Conservation (phyloP, 2,329 filamentous ascomycete species). For the Aureobasidium melanogenum region DNA sequence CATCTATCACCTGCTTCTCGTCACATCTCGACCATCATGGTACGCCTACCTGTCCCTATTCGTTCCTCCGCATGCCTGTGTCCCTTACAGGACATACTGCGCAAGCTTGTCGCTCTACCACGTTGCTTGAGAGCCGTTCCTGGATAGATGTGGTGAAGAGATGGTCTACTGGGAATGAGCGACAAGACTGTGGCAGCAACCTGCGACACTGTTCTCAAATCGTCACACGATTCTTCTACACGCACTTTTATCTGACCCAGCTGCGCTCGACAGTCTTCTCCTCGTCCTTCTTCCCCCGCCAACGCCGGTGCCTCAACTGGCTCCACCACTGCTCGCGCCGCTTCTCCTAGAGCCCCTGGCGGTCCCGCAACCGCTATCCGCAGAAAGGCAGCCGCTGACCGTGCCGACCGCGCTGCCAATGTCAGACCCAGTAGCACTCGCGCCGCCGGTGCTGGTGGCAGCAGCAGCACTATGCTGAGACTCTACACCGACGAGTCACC, state of each 20-base stretch:
- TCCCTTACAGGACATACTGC: neutral
- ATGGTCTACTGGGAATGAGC: neutral
- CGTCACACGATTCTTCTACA: neutral
- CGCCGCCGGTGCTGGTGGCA: slow-evolving; percentile 87
- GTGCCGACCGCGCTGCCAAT: slow-evolving; percentile 96
- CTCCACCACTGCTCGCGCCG: slow-evolving; percentile 64
- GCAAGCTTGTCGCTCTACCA: neutral
- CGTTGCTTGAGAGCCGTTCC: neutral
- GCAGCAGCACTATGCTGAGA: slow-evolving; percentile 95
- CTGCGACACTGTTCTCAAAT: neutral
- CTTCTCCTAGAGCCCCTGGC: slow-evolving; percentile 82
- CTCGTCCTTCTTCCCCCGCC: slow-evolving; percentile 27
- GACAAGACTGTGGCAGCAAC: neutral
- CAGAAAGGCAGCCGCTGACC: slow-evolving; percentile 88
- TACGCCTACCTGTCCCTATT: neutral
- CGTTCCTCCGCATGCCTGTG: neutral
- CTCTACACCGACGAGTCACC: slow-evolving; percentile 98
- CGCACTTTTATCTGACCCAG: neutral
- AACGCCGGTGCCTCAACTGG: slow-evolving; percentile 50
- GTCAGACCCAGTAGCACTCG: slow-evolving; percentile 84
- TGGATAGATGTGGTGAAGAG: neutral
- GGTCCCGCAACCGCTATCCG: slow-evolving; percentile 93
- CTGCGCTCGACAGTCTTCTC: slow-evolving; percentile 23
- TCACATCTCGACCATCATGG: slow-evolving; percentile 3
- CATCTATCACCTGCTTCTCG: neutral